Evolutionary conservation across 495 filamentous ascomycete species (phyloP).

Genomic region (Clohesyomyces aquaticus): DNA sequence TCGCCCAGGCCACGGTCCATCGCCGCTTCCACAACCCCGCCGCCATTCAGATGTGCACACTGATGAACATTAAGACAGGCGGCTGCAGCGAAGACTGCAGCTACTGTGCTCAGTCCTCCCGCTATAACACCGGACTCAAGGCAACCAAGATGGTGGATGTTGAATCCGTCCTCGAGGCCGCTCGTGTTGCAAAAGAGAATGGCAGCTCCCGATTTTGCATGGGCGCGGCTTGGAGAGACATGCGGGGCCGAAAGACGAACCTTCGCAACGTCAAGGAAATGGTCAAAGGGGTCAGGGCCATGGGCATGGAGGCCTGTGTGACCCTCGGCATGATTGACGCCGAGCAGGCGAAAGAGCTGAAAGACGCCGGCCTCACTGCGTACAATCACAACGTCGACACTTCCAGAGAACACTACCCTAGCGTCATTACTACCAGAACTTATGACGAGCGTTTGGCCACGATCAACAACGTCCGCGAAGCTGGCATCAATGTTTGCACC

Average conservation of each 20-base stretch:
- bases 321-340: conserved; percentile 87
- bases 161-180: conserved; percentile 75
- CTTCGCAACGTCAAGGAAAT: conserved; percentile 79
- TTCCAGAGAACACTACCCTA: conserved; percentile 80
- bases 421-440: conserved; percentile 75
- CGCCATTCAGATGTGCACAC: conserved; percentile 82
- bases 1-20: conserved; percentile 67
- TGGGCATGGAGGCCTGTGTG: conserved; percentile 87
- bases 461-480: conserved; percentile 72
- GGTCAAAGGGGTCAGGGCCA: conserved; percentile 72
- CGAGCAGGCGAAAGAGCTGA: conserved; percentile 74
- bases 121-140: conserved; percentile 75
- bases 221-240: conserved; percentile 89
- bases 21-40: conserved; percentile 78
- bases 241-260: conserved; percentile 80
- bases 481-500: conserved; percentile 83
- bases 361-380: conserved; percentile 79
- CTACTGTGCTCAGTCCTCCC: conserved; percentile 85
- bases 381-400: conserved; percentile 93
- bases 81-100: conserved; percentile 87
- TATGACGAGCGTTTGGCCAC: conserved; percentile 84
- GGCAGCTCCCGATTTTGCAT: conserved; percentile 88
- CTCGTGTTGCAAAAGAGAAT: conserved; percentile 73
- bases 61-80: conserved; percentile 95
- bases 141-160: conserved; percentile 77